Evolutionary conservation across 495 filamentous ascomycete genomes (phyloP).

Genomic region (Aspergillus heteromorphus): DNA sequence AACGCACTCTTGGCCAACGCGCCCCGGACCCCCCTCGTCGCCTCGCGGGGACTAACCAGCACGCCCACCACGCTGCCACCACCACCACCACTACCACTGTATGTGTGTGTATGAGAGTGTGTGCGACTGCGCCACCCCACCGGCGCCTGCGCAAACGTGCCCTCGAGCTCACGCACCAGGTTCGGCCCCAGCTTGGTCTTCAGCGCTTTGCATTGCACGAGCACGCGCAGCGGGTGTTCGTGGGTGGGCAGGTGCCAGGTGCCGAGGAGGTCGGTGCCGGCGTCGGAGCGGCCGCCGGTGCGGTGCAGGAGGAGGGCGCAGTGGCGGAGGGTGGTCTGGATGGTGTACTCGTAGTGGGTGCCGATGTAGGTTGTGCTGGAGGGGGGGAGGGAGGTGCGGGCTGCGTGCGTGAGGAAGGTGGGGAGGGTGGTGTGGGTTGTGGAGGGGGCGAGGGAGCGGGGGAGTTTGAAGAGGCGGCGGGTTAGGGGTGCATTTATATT

Average conservation of each 20-base stretch:
- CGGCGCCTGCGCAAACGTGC: slow-evolving; percentile 66
- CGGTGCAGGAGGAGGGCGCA: slow-evolving; percentile 65
- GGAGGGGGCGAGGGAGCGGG: slow-evolving; percentile 35
- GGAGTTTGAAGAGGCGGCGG: slow-evolving; percentile 37
- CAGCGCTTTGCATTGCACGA: slow-evolving; percentile 79
- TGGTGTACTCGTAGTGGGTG: slow-evolving; percentile 68
- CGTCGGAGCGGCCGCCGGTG: slow-evolving; percentile 68
- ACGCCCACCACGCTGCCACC: slow-evolving; percentile 56
- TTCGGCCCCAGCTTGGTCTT: slow-evolving; percentile 54
- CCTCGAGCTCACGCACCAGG: slow-evolving; percentile 79
- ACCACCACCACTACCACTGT: no score
- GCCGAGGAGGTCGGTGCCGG: slow-evolving; percentile 80
- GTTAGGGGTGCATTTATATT: slow-evolving; percentile 28
- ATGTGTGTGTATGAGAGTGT: no score
- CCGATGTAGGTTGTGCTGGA: slow-evolving; percentile 40
- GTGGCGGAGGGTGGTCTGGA: slow-evolving; percentile 52
- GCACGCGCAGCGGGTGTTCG: slow-evolving; percentile 49
- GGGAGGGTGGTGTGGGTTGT: slow-evolving; percentile 59
- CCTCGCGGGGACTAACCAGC: slow-evolving; percentile 50
- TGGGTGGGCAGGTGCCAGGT: slow-evolving; percentile 61
- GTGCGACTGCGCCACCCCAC: slow-evolving; percentile 63
- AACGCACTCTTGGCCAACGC: slow-evolving; percentile 59
- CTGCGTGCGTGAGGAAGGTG: slow-evolving; percentile 68
- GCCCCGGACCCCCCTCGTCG: slow-evolving; percentile 57
- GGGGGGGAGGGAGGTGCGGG: slow-evolving; percentile 35